A percentile compares a stretch with the other conserved stretches of the same genome.
These are phyloP conservation scores for Inga laurina DNA, from an alignment of 306 rosid species.

Conservation along the genomic window DNA sequence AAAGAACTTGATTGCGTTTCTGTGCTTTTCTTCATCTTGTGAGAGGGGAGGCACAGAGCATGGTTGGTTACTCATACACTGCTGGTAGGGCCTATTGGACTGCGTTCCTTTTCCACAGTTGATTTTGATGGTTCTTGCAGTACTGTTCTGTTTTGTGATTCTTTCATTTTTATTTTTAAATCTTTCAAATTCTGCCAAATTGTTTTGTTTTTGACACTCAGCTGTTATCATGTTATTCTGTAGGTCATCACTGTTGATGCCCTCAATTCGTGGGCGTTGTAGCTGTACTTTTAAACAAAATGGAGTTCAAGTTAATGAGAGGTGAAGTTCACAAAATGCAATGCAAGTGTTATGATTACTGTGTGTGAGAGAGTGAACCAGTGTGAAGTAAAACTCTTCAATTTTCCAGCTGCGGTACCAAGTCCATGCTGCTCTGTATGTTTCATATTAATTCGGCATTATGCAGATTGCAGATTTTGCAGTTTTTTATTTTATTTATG, in stretches of 20 bases:
- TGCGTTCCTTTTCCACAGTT: not conserved
- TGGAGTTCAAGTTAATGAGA: not conserved
- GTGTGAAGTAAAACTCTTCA: not conserved
- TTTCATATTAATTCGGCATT: not conserved
- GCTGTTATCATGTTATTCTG: not conserved
- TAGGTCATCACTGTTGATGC: not conserved
- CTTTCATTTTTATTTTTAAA: not conserved
- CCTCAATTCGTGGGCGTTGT: not conserved
- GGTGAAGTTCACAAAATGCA: not conserved
- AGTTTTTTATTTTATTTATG: not conserved
- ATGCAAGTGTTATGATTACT: not conserved
- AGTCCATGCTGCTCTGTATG: not conserved
- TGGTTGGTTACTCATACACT: too few species aligned
- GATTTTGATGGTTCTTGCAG: not conserved
- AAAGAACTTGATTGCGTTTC: too few species aligned
- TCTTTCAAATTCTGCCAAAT: not conserved
- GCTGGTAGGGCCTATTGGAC: not conserved
- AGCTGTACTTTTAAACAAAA: not conserved
- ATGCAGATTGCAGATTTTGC: not conserved
- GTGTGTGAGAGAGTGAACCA: not conserved
- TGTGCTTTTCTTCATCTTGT: too few species aligned
- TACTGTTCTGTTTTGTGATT: not conserved
- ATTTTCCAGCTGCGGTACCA: not conserved
- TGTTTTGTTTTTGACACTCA: not conserved
- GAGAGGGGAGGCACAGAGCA: not conserved